Conservation (phyloP, 164 flowering plant species). For the Aristolochia contorta region DNA sequence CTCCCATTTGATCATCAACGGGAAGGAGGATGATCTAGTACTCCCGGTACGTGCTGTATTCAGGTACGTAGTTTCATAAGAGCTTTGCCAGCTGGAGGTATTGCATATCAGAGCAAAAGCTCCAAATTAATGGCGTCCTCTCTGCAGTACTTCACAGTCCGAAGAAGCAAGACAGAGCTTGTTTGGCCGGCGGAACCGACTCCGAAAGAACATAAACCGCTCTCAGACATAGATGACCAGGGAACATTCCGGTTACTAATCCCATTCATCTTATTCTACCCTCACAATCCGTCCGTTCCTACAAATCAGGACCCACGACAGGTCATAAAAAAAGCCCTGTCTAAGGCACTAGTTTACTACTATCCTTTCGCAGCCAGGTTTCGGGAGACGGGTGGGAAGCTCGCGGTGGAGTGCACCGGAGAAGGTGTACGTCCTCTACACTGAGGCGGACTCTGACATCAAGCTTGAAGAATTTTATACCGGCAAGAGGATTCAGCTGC, state of each 20-base stretch:
- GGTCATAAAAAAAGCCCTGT: slow-evolving; percentile 15
- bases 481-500: slow-evolving; percentile 21
- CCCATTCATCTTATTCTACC: slow-evolving; percentile 16
- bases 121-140: neutral
- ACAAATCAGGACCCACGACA: slow-evolving; percentile 8
- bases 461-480: slow-evolving; percentile 19
- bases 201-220: slow-evolving; percentile 18
- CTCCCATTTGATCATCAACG: no score
- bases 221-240: slow-evolving; percentile 31
- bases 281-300: neutral
- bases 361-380: slow-evolving; percentile 27
- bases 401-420: slow-evolving; percentile 19
- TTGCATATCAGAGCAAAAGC: no score
- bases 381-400: slow-evolving; percentile 10
- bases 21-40: no score
- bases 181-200: slow-evolving; percentile 23
- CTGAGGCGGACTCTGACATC: slow-evolving; percentile 18
- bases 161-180: slow-evolving; percentile 2
- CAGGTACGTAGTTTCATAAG: no score
- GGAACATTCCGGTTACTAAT: slow-evolving; percentile 17
- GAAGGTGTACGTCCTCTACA: slow-evolving; percentile 20
- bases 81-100: no score
- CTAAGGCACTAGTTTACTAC: slow-evolving; percentile 23
- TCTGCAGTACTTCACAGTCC: neutral
- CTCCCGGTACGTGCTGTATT: no score